Evolutionary conservation across 2,329 filamentous ascomycete species (phyloP), one percentile per base, ranked within the genome.

Genomic region (Stagonosporopsis cucurbitacearum): DNA sequence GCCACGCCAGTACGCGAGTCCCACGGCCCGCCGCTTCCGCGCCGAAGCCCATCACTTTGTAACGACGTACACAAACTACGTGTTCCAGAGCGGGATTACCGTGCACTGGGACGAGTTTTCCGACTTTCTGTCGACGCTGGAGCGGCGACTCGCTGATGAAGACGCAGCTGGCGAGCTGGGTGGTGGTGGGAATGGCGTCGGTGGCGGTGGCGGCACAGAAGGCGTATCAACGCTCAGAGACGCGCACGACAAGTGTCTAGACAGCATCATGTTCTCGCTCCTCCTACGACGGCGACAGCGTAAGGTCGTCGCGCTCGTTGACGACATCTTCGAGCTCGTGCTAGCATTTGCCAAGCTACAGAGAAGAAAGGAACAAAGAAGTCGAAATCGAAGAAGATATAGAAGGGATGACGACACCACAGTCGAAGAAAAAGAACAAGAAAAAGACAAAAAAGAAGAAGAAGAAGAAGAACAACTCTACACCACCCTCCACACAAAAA

Each of bases 1-100:
- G 1, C 74, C 74, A 5, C 71, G 71, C 1, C 39, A 56, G 1
- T 73, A 68, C 23, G 22, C 60, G 2, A 58, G 67, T 9, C 48
- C 52, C 6, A 60, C 62, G 9, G 66, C 68, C 5, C 62, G 62
- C 15, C 59, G 52, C 2, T 92, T 97, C 62, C 82, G 88, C 6
- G 82, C 88, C 33, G 90, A 96, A 69, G 88, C 91, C 0, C 87
- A 91, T 49, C 89, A 95, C 71, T 93, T 98, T 62, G 82, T 96
- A 22, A 82, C 85, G 0, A 85, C 85, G 9, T 75, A 97, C 0
- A 84, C 87, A 35, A 84, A 87, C 1, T 95, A 97, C 69, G 89
- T 93, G 65, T 88, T 96, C 60, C 90, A 94, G 54, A 84, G 86
- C 0, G 92, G 89, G 1, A 87, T 98, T 46, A 83, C 84, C 7